Evolutionary conservation across 345 rosid genomes (phyloP).

Genomic region (Adansonia digitata): DNA sequence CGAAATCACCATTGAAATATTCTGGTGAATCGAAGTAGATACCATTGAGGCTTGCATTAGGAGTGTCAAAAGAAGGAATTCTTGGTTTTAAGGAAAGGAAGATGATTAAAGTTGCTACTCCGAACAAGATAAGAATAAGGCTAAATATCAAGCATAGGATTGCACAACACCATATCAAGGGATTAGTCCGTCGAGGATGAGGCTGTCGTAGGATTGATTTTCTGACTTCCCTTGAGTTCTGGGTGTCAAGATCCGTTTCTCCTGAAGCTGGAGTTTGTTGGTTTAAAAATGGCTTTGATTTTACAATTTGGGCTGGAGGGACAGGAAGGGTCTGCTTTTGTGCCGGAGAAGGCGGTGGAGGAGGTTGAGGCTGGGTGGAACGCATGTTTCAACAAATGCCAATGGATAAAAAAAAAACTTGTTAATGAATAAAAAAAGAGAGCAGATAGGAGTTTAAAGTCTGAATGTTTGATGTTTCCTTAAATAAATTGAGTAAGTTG

Average conservation of each 20-base stretch:
- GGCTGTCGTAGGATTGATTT: slow-evolving; percentile 36
- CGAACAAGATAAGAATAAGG: slow-evolving; percentile 65
- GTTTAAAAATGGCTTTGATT: slow-evolving; percentile 36
- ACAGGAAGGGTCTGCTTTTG: slow-evolving; percentile 31
- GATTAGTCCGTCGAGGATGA: slow-evolving; percentile 46
- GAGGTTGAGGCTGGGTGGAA: slow-evolving; percentile 26
- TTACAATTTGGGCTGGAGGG: slow-evolving; percentile 32
- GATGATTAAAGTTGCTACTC: slow-evolving; percentile 68
- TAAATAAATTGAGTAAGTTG: slow-evolving; percentile 28
- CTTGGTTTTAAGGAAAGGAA: slow-evolving; percentile 59
- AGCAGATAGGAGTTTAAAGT: slow-evolving; percentile 20
- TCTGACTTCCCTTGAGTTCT: slow-evolving; percentile 7
- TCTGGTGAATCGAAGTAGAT: slow-evolving; percentile 75
- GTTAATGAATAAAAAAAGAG: slow-evolving; percentile 11
- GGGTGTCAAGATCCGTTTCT: slow-evolving; percentile 9
- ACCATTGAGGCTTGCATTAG: slow-evolving; percentile 61
- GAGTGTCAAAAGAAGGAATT: slow-evolving; percentile 65
- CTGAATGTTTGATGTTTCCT: slow-evolving; percentile 9
- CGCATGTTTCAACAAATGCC: slow-evolving; percentile 29
- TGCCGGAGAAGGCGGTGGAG: slow-evolving; percentile 28
- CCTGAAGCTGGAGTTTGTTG: slow-evolving; percentile 18
- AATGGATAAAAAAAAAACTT: slow-evolving; percentile 12
- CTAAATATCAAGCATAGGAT: slow-evolving; percentile 71
- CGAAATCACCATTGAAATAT: slow-evolving; percentile 73
- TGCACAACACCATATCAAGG: slow-evolving; percentile 68